phyloP scores from a whole-genome alignment of 1,139 yeast genomes.

The Keqinozyma sinolaborantium region DNA sequence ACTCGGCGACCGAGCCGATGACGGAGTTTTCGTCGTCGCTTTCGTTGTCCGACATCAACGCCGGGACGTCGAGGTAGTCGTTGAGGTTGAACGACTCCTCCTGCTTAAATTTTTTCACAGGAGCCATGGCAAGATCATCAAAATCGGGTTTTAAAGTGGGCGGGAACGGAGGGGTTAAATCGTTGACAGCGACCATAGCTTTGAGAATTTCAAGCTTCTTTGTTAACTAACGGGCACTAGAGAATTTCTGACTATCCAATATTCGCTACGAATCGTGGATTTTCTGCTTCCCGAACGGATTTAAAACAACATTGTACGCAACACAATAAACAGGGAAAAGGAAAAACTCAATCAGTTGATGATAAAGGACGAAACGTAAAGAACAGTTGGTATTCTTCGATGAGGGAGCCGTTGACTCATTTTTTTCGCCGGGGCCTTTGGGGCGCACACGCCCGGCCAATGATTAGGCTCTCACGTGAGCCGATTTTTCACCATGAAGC shows the following conservation, averaged over 20 bases:
- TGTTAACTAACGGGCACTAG: too few species aligned
- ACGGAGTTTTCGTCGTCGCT: slow-evolving; percentile 1
- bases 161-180: neutral
- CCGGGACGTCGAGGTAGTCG: slow-evolving; percentile 1
- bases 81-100: slow-evolving; percentile 1
- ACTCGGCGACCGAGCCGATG: neutral
- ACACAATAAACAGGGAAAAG: too few species aligned
- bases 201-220: neutral
- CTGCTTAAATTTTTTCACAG: neutral
- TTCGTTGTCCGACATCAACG: neutral
- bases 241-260: too few species aligned
- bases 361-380: too few species aligned
- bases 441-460: too few species aligned
- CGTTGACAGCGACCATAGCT: neutral
- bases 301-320: too few species aligned
- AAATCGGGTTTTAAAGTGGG: neutral
- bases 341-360: too few species aligned
- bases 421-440: too few species aligned
- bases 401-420: too few species aligned
- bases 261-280: too few species aligned
- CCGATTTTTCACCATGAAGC: slow-evolving; percentile 4
- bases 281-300: too few species aligned
- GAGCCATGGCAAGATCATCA: neutral
- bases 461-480: neutral
- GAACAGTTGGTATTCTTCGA: too few species aligned